A percentile compares a stretch with the other conserved stretches of the same genome.
These are phyloP conservation scores for Trichoderma arundinaceum DNA, from an alignment of 2,329 filamentous ascomycete species.

Conservation along the genomic window DNA sequence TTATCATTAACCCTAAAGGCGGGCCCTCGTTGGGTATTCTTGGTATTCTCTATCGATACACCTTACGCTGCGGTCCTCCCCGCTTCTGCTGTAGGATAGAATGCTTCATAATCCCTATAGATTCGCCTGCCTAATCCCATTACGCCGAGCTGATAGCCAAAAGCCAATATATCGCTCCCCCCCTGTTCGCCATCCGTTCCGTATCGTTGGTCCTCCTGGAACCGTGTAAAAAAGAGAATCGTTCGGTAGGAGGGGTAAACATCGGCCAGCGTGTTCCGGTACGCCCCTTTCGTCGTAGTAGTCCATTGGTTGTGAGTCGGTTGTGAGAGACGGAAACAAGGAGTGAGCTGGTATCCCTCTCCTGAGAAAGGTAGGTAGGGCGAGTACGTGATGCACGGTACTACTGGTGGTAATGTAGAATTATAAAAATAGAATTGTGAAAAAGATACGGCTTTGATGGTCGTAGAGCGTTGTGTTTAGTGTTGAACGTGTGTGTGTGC, in stretches of 20 bases:
- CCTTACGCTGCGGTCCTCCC: not conserved
- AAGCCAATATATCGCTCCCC: conserved; percentile 12
- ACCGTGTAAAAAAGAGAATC: conserved; percentile 3
- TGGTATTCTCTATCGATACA: conserved; percentile 29
- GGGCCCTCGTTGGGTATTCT: conserved; percentile 9
- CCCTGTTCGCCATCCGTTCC: conserved; percentile 4
- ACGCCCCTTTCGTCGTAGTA: conserved; percentile 7
- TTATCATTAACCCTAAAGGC: conserved; percentile 20
- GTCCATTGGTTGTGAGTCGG: not conserved
- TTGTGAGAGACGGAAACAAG: not conserved
- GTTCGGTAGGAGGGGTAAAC: not conserved
- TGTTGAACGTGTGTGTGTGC: not conserved
- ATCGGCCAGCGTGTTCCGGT: conserved; percentile 21
- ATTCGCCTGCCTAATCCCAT: conserved; percentile 5
- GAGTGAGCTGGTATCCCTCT: conserved; percentile 4
- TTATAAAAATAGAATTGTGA: not conserved
- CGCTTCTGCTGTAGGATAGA: conserved; percentile 20
- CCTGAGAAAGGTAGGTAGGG: conserved; percentile 5
- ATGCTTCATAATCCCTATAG: conserved; percentile 28
- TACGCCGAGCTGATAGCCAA: conserved; percentile 28
- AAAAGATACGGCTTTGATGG: not conserved
- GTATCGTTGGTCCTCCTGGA: conserved; percentile 25
- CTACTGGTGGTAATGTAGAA: conserved; percentile 20
- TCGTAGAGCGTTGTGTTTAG: not conserved
- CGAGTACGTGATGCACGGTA: conserved; percentile 3